A percentile compares a stretch with the other conserved stretches of the same genome.
These are phyloP conservation scores for Hemileia vastatrix DNA, from an alignment of 1,284 basidiomycete genomes.

Conservation along the genomic window DNA sequence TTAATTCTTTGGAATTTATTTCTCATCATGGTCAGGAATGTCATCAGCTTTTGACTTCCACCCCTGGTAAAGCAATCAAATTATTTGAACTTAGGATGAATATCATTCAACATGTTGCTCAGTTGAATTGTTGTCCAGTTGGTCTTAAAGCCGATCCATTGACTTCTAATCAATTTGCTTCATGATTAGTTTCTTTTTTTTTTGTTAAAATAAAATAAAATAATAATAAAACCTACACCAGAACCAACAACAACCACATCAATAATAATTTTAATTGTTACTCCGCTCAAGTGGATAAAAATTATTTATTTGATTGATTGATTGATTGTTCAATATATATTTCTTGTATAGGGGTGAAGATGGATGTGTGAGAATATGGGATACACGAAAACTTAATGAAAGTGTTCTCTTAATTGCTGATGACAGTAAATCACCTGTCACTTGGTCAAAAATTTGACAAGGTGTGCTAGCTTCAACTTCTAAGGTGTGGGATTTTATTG, in stretches of 20 bases:
- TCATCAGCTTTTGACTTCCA: too few relatives aligned
- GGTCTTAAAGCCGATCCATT: slow-evolving; percentile 20
- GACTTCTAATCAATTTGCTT: slow-evolving; percentile 13
- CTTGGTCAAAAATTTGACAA: slow-evolving; percentile 12
- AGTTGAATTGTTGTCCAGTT: slow-evolving; percentile 6
- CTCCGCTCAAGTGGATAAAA: too few relatives aligned
- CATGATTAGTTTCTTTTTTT: slow-evolving; percentile 5
- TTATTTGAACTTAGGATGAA: too few relatives aligned
- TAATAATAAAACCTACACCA: too few relatives aligned
- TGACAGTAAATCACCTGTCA: slow-evolving; percentile 7
- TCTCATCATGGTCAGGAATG: too few relatives aligned
- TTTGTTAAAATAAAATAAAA: too few relatives aligned
- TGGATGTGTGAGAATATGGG: slow-evolving; percentile 13
- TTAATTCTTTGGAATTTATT: slow-evolving; percentile 11
- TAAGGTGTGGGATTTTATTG: slow-evolving; percentile 14
- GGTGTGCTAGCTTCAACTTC: slow-evolving; percentile 9
- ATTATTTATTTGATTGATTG: too few relatives aligned
- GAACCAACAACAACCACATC: too few relatives aligned
- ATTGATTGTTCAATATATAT: too few relatives aligned
- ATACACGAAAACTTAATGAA: slow-evolving; percentile 17
- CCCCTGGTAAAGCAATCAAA: too few relatives aligned
- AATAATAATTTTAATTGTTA: too few relatives aligned
- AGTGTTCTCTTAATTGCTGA: slow-evolving; percentile 5
- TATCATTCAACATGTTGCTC: slow-evolving; percentile 6
- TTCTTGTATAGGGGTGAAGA: slow-evolving; percentile 15